These are phyloP conservation scores for Lunasporangiospora selenospora DNA, from an alignment of 192 early-diverging fungal species.

Conservation along the genomic window DNA sequence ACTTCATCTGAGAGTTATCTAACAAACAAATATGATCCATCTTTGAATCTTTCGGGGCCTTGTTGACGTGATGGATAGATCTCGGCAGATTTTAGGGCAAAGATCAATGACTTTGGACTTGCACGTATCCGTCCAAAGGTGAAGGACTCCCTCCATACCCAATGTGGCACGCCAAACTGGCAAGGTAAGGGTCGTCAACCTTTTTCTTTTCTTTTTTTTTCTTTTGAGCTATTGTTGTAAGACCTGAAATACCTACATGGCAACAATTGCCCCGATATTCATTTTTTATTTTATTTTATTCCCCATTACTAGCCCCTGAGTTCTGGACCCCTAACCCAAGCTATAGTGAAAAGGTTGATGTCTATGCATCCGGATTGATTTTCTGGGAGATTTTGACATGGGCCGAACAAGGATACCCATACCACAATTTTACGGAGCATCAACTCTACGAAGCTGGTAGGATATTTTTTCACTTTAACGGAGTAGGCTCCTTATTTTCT, in stretches of 20 bases:
- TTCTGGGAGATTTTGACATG: conserved; percentile 85
- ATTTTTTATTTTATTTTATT: no score
- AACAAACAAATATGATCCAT: not conserved
- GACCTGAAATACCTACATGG: no score
- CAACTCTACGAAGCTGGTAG: conserved; percentile 61
- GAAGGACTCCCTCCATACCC: conserved; percentile 74
- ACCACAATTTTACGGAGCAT: conserved; percentile 73
- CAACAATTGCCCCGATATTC: no score
- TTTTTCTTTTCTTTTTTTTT: no score
- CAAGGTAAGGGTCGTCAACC: conserved; percentile 63
- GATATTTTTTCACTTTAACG: no score
- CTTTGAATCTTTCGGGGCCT: no score
- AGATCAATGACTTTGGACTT: conserved; percentile 84
- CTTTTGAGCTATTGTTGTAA: no score
- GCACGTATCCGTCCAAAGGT: conserved; percentile 78
- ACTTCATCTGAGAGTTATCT: not conserved
- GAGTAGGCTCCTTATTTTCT: no score
- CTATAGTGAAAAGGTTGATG: conserved; percentile 79
- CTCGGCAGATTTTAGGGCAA: conserved; percentile 68
- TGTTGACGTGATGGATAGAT: conserved; percentile 38
- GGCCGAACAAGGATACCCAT: conserved; percentile 75
- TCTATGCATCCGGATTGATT: conserved; percentile 78
- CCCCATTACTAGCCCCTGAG: conserved; percentile 76
- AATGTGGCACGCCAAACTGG: conserved; percentile 85
- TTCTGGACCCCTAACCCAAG: conserved; percentile 75